These are phyloP conservation scores for Neurospora sp. DNA, from an alignment of 495 filamentous ascomycete species.

Conservation along the genomic window DNA sequence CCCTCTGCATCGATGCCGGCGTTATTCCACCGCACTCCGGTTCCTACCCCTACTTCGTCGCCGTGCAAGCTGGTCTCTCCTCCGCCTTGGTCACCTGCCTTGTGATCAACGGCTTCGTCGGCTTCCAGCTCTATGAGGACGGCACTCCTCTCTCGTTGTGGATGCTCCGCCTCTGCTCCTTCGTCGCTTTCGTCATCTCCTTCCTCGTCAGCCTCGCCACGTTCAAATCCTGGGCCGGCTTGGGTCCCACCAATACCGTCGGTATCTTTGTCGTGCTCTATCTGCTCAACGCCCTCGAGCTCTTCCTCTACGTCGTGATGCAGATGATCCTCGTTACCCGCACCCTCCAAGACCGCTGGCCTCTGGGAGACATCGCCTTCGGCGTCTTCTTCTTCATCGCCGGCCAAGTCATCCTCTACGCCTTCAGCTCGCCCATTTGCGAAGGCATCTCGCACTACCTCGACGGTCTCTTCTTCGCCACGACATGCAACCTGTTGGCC, in stretches of 20 bases:
- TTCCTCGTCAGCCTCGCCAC: slow-evolving; percentile 82
- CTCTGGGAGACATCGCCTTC: slow-evolving; percentile 85
- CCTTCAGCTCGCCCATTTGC: slow-evolving; percentile 79
- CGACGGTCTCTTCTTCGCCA: slow-evolving; percentile 91
- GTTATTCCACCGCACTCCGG: slow-evolving; percentile 74
- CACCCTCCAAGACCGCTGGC: slow-evolving; percentile 93
- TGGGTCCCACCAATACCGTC: slow-evolving; percentile 74
- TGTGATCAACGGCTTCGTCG: slow-evolving; percentile 95
- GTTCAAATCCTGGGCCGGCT: slow-evolving; percentile 84
- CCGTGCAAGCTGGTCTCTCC: slow-evolving; percentile 80
- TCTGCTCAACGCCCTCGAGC: slow-evolving; percentile 75
- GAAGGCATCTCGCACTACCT: slow-evolving; percentile 81
- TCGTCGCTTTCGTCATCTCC: slow-evolving; percentile 76
- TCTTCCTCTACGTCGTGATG: slow-evolving; percentile 78
- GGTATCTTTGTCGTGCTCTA: slow-evolving; percentile 91
- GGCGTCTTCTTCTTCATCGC: slow-evolving; percentile 85
- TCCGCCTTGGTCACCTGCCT: slow-evolving; percentile 84
- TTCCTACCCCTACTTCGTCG: slow-evolving; percentile 83
- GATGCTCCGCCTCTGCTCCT: slow-evolving; percentile 71
- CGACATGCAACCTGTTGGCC: slow-evolving; percentile 82
- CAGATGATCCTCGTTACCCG: slow-evolving; percentile 81
- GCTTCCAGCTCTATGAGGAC: slow-evolving; percentile 97
- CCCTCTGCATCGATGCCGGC: slow-evolving; percentile 85
- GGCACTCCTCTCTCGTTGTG: slow-evolving; percentile 93
- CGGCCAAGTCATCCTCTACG: slow-evolving; percentile 89